phyloP scores from a whole-genome alignment of 1,139 yeast genomes.

The Zygotorulaspora mrakii region DNA sequence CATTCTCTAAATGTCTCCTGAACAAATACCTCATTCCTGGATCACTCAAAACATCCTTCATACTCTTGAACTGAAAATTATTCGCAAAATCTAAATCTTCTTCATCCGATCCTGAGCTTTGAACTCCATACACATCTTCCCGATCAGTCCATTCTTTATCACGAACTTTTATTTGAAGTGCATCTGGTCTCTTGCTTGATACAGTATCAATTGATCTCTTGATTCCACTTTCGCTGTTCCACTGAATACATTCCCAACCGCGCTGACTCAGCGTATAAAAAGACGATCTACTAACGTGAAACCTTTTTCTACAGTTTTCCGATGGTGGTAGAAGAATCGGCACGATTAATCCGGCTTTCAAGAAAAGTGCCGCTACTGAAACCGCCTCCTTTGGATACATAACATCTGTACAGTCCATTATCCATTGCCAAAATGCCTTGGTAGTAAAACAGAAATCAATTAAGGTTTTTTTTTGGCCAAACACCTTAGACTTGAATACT shows the following conservation, averaged over 20 bases:
- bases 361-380: constrained; percentile 54
- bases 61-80: constrained; percentile 13
- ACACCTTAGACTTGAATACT: constrained; percentile 44
- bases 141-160: background rate
- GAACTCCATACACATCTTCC: background rate
- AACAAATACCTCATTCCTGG: constrained; percentile 77
- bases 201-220: constrained; percentile 6
- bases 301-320: constrained; percentile 29
- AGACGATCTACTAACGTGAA: constrained; percentile 38
- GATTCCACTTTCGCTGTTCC: constrained; percentile 32
- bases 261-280: constrained; percentile 40
- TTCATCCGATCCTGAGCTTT: constrained; percentile 7
- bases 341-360: constrained; percentile 48
- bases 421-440: constrained; percentile 79
- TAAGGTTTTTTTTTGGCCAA: constrained; percentile 32
- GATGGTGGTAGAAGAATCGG: constrained; percentile 41
- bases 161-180: background rate
- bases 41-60: constrained; percentile 56
- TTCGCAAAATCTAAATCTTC: constrained; percentile 1
- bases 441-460: constrained; percentile 60
- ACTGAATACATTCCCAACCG: constrained; percentile 41
- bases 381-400: constrained; percentile 57
- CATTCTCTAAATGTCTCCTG: constrained; percentile 56
- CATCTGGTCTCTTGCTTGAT: constrained; percentile 4
- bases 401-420: constrained; percentile 82